Conservation (phyloP, 495 filamentous ascomycete species). For the Penicillium longicatenatum region DNA sequence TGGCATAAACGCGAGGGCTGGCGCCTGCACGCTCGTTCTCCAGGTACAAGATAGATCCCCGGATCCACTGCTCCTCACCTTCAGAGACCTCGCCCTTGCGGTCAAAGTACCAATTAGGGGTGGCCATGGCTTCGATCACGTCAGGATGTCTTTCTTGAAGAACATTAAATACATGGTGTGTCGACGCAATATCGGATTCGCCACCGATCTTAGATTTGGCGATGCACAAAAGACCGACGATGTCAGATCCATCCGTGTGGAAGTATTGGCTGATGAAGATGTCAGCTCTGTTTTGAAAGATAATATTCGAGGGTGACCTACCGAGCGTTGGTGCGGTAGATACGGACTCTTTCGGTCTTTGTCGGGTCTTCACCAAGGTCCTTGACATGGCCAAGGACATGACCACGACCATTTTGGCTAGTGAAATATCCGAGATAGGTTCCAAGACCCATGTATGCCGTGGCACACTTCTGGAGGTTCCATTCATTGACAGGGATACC, state of each 20-base stretch:
- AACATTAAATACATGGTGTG: conserved; percentile 75
- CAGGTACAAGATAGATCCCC: conserved; percentile 70
- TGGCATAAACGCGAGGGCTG: conserved; percentile 46
- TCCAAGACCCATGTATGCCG: conserved; percentile 90
- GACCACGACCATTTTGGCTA: conserved; percentile 83
- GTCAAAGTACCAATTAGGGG: conserved; percentile 85
- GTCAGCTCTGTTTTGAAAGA: background rate
- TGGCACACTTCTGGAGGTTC: conserved; percentile 78
- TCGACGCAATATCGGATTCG: conserved; percentile 76
- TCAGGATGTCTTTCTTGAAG: conserved; percentile 73
- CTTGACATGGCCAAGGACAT: conserved; percentile 89
- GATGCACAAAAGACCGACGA: conserved; percentile 81
- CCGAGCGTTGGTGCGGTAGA: conserved; percentile 86
- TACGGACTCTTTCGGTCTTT: conserved; percentile 79
- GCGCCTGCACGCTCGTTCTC: conserved; percentile 47
- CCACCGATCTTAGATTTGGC: conserved; percentile 73
- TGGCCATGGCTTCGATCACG: conserved; percentile 65
- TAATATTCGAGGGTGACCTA: conserved; percentile 35
- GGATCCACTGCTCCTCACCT: conserved; percentile 71
- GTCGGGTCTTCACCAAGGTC: conserved; percentile 82
- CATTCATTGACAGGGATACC: conserved; percentile 74
- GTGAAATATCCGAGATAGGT: conserved; percentile 84
- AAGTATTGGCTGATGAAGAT: conserved; percentile 61
- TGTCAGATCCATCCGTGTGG: conserved; percentile 75
- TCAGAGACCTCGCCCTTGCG: conserved; percentile 76